Base-by-base conservation (phyloP, 371 early-diverging fungal genomes). In the Sporodiniella umbellata region DNA sequence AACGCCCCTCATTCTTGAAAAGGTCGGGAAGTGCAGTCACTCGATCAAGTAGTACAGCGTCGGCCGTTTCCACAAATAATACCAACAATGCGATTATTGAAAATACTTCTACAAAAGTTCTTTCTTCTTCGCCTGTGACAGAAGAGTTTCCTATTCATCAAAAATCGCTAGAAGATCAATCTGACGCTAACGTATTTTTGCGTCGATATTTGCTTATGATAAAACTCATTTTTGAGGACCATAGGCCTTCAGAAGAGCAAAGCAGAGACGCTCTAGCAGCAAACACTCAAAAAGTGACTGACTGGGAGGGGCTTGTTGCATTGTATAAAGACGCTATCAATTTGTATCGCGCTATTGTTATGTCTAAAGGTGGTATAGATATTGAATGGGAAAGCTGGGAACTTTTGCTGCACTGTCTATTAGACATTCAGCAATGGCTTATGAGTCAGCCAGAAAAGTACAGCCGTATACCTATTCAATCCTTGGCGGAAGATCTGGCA, bases 361-460 rank as follows among this genome's bases (percentile, higher is more conserved):
- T 79, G 1, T 60, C 79, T 0, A 67, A 72, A 10, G 70, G 81
- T 5, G 79, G 80, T n/a, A 80, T 85, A 33, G 81, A 83, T 37
- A 69, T 85, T 66, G 84, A 85, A 45, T 58, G 58, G 45, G 77
- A 79, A 49, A 83, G 77, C 33, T 85, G 85, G 85, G 77, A 78
- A 44, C 40, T 64, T 0, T 48, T 85, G 26, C 45, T 83, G 11
- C 62, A 53, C 2, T 79, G 78, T 21, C 52, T 85, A 10, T 49
- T 83, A 48, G 76, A 77, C 45, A 80, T 85, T 46, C 81, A 81
- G 49, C 62, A 70, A 26, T 67, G 76, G 52, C 55, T 80, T 28
- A 74, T 85, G 78, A 68, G 64, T 38, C 63, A 65, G 28, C 72
- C 69, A 6, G 74, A 79, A 21, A 78, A 72, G 33, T 69, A 71